Evolutionary conservation across 2,329 filamentous ascomycete species (phyloP), one percentile per base, ranked within the genome.

Genomic region (Fusarium concolor): DNA sequence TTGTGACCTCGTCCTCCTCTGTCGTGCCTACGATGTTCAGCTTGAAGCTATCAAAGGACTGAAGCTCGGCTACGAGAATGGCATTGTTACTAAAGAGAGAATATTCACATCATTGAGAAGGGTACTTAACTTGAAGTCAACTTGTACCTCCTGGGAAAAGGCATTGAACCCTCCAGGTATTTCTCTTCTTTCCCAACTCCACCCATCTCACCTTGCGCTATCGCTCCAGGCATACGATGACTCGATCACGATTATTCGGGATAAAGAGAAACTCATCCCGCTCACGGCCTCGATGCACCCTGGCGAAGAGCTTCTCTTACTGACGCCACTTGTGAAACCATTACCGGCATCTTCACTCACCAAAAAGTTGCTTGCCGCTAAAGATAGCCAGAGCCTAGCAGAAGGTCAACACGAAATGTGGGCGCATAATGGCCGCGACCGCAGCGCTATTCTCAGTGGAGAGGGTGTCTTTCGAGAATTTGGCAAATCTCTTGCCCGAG

Each of bases 401-500:
- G 72, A 76, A 17, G 81, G 76, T 2, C 76, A 81, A 12, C 86
- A 88, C 53, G 89, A 90, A 56, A 83, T 78, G 62, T 88, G 84
- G 84, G 66, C 77, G 62, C 89, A 85, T 81, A 74, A 89, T 26
- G 57, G 59, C 22, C 77, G 76, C 22, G 82, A 89, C 80, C 77
- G 87, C 71, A 80, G 86, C 54, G 78, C 89, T 67, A 86, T 97
- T 20, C 93, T 97, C 90, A 97, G 92, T 70, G 95, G 95, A 28
- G 95, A 98, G 79, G 90, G 92, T 29, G 94, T 98, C 0, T 98
- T 98, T 73, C 87, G 93, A 71, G 94, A 97, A 76, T 85, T 98
- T 24, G 95, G 95, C 2, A 88, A 93, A 71, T 93, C 92, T 9
- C 82, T 98, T n/a, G 94, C 95, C 12, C 87, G 95, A 52, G 92